Base-by-base conservation (phyloP, 441 rosid genomes). In the Geranium incanum region DNA sequence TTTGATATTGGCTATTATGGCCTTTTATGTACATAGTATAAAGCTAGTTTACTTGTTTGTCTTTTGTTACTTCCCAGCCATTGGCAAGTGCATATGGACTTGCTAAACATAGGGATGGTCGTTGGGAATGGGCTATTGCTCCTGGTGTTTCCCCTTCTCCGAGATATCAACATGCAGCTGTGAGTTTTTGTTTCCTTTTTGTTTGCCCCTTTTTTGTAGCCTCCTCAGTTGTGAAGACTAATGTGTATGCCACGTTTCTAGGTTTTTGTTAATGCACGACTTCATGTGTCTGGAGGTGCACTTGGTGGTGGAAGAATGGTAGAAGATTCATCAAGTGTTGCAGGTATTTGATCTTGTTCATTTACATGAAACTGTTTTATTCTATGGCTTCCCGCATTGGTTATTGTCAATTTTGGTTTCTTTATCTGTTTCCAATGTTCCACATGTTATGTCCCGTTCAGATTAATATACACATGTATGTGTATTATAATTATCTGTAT, bases 281-380 rank as follows among this genome's bases (percentile, higher is more conserved):
- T 95, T 62, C 98, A 95, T 84, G 99, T 95, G 21, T 95, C 99
- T 75, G 98, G 97, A 76, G 99, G 99, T 78, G 94, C 97, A 79
- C 96, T 95, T 84, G 99, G 99, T 67, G 99, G 98, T 71, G 99
- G 99, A 66, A 96, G 99, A 73, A 95, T 95, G 99, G 99, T 95
- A 38, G 99, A 95, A 81, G 97, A 92, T 82, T 95, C 91, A 71
- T 92, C 99, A 37, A 95, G 99, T 83, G 86, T 92, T 81, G 99
- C 98, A 71, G 99, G 99, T 95, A 81, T 66, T 73, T 74, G 68
- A 69, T 72, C 64, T 50, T 71, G 41, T 67, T 28, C 33, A 28
- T 28, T 28, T 1, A 28, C 33, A 21, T 21, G 21, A 21, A 21
- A 21, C 21, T 21, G 21, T 21, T 21, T 21, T 21, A 21, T 21